Evolutionary conservation across 2,329 filamentous ascomycete species (phyloP).

Genomic region (Xylariaceae sp.): DNA sequence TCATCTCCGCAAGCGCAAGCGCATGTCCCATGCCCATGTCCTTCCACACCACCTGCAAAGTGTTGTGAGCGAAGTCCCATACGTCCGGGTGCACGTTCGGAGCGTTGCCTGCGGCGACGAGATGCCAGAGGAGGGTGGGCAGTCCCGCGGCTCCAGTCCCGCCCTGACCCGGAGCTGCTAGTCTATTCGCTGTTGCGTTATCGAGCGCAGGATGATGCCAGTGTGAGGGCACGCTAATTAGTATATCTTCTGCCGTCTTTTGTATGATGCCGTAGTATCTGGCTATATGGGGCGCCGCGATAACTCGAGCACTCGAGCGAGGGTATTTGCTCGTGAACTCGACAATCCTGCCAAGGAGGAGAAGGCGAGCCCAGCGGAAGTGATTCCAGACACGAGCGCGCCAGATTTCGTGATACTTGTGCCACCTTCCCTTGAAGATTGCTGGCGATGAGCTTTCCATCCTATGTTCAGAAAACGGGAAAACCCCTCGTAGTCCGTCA

Average conservation of each 20-base stretch:
- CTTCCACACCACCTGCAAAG: conserved; percentile 47
- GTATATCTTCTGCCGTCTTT: conserved; percentile 39
- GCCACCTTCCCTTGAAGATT: conserved; percentile 51
- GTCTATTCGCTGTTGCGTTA: conserved; percentile 32
- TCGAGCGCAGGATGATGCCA: conserved; percentile 48
- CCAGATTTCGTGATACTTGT: conserved; percentile 53
- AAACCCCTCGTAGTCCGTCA: conserved; percentile 30
- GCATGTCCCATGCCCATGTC: conserved; percentile 51
- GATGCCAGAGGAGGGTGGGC: conserved; percentile 45
- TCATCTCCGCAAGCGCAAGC: conserved; percentile 39
- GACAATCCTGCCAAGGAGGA: conserved; percentile 48
- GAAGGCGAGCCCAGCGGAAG: conserved; percentile 55
- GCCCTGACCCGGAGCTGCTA: conserved; percentile 35
- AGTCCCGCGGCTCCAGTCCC: conserved; percentile 47
- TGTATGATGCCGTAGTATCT: conserved; percentile 33
- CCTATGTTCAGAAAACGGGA: conserved; percentile 35
- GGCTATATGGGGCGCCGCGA: conserved; percentile 29
- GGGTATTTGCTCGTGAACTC: conserved; percentile 38
- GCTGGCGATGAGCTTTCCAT: conserved; percentile 35
- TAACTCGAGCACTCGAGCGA: conserved; percentile 31
- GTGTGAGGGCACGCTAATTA: conserved; percentile 46
- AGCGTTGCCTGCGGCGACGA: conserved; percentile 45
- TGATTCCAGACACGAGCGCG: conserved; percentile 55
- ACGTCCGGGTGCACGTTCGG: conserved; percentile 40
- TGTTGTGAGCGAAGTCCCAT: conserved; percentile 42